Percentiles rank a stretch among this genome's conserved stretches.
phyloP scores from a whole-genome alignment of 2,329 filamentous ascomycete genomes.

The Amphichorda felina region DNA sequence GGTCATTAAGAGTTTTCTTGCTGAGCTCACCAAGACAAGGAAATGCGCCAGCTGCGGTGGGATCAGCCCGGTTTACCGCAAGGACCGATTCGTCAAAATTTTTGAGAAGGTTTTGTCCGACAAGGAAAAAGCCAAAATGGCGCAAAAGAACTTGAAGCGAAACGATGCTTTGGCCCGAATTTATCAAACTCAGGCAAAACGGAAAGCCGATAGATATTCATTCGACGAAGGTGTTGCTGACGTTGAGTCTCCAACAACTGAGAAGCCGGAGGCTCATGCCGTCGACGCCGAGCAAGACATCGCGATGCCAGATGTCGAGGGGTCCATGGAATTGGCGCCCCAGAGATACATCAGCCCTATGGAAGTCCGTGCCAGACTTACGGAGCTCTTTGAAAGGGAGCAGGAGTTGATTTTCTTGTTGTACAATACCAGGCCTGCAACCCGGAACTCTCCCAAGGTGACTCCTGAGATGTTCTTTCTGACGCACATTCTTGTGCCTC shows the following conservation, averaged over 20 bases:
- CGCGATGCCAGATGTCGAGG: slow-evolving; percentile 19
- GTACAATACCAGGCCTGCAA: slow-evolving; percentile 61
- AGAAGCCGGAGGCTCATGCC: not conserved
- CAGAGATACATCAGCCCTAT: slow-evolving; percentile 73
- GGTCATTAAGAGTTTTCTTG: slow-evolving; percentile 72
- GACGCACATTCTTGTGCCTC: slow-evolving; percentile 74
- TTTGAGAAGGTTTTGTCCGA: slow-evolving; percentile 69
- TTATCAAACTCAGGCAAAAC: slow-evolving; percentile 22
- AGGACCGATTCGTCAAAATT: slow-evolving; percentile 85
- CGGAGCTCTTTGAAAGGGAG: slow-evolving; percentile 76
- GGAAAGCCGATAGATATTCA: slow-evolving; percentile 28
- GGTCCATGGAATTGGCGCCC: slow-evolving; percentile 15
- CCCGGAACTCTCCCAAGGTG: slow-evolving; percentile 44
- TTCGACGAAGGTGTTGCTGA: slow-evolving; percentile 62
- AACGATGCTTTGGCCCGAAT: slow-evolving; percentile 53
- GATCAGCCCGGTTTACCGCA: slow-evolving; percentile 73
- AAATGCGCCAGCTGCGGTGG: slow-evolving; percentile 57
- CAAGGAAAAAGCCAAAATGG: slow-evolving; percentile 71
- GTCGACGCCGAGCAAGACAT: slow-evolving; percentile 10
- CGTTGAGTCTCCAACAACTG: slow-evolving; percentile 30
- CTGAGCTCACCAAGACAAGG: slow-evolving; percentile 55
- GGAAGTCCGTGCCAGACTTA: slow-evolving; percentile 71
- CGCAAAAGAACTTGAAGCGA: slow-evolving; percentile 52
- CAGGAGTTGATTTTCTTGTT: slow-evolving; percentile 73
- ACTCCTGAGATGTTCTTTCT: slow-evolving; percentile 91